Evolutionary conservation across 1,284 basidiomycete genomes (phyloP).

Genomic region (Apiotrichum siamense): DNA sequence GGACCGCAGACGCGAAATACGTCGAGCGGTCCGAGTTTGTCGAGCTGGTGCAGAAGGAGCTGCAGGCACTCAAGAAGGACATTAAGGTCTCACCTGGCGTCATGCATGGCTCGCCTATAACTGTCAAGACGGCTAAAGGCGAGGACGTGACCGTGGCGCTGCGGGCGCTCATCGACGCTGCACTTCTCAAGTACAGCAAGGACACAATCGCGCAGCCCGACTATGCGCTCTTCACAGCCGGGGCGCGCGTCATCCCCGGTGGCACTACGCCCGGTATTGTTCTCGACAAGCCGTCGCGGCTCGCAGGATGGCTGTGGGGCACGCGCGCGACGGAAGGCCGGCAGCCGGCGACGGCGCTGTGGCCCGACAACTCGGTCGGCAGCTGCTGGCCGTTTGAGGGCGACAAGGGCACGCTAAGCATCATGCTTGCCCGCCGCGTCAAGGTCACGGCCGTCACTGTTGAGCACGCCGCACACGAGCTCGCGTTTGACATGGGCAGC

Average conservation of each 20-base stretch:
- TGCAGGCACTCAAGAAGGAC: slow-evolving; percentile 20
- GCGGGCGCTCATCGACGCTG: slow-evolving; percentile 62
- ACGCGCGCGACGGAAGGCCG: slow-evolving; percentile 58
- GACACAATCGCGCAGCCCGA: slow-evolving; percentile 76
- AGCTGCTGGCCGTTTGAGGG: slow-evolving; percentile 91
- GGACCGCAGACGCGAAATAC: slow-evolving; percentile 27
- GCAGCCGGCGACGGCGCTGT: slow-evolving; percentile 74
- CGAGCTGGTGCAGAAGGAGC: slow-evolving; percentile 22
- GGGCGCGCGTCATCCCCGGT: slow-evolving; percentile 70
- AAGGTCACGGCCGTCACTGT: slow-evolving; percentile 72
- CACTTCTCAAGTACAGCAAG: slow-evolving; percentile 60
- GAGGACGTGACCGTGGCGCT: slow-evolving; percentile 68
- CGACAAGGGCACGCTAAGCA: slow-evolving; percentile 67
- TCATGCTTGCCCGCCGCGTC: slow-evolving; percentile 65
- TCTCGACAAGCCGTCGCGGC: slow-evolving; percentile 50
- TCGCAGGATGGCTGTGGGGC: slow-evolving; percentile 4
- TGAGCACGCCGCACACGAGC: slow-evolving; percentile 75
- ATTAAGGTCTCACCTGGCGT: slow-evolving; percentile 19
- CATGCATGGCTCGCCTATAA: slow-evolving; percentile 31
- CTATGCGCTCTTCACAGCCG: slow-evolving; percentile 76
- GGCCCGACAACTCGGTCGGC: slow-evolving; percentile 57
- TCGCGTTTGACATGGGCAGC: slow-evolving; percentile 68
- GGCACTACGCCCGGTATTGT: slow-evolving; percentile 73
- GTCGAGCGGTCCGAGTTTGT: slow-evolving; percentile 31
- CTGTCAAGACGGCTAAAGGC: slow-evolving; percentile 67